Evolutionary conservation across 1,284 basidiomycete genomes (phyloP).

Genomic region (Rhodotorula sp.): DNA sequence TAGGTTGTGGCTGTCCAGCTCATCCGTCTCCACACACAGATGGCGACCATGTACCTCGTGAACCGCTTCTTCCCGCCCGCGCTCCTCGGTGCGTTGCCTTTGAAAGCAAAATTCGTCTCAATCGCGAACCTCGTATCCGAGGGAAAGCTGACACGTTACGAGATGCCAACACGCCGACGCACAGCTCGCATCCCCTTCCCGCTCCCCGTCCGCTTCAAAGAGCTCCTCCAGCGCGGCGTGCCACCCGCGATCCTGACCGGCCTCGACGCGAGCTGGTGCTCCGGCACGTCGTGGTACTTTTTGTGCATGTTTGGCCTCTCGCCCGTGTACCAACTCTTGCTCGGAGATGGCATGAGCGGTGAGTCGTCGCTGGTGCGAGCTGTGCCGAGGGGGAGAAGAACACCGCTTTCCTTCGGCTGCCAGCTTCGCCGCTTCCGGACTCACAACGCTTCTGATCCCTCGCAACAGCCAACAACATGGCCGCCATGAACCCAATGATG

Average conservation of each 20-base stretch:
- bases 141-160: too few relatives aligned
- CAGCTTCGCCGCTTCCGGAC: too few relatives aligned
- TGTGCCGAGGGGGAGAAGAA: neutral
- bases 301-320: conserved; percentile 98
- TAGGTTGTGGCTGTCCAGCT: neutral
- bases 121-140: neutral
- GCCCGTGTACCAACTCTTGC: conserved; percentile 87
- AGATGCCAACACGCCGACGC: too few relatives aligned
- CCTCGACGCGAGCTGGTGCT: conserved; percentile 98
- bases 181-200: conserved; percentile 98
- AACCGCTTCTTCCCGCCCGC: conserved; percentile 99
- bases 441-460: neutral
- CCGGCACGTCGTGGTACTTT: conserved; percentile 98
- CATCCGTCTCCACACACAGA: conserved; percentile 59
- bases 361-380: conserved; percentile 16
- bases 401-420: too few relatives aligned
- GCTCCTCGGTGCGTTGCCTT: conserved; percentile 75
- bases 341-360: conserved; percentile 84
- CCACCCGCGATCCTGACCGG: conserved; percentile 70
- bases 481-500: conserved; percentile 35
- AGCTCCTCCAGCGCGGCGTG: conserved; percentile 96
- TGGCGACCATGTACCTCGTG: conserved; percentile 99
- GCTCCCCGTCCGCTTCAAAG: conserved; percentile 93
- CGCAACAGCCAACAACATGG: conserved; percentile 44
- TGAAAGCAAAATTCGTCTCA: neutral